Conservation (phyloP, 768 basidiomycete species). For the Termitomyces sp. region DNA sequence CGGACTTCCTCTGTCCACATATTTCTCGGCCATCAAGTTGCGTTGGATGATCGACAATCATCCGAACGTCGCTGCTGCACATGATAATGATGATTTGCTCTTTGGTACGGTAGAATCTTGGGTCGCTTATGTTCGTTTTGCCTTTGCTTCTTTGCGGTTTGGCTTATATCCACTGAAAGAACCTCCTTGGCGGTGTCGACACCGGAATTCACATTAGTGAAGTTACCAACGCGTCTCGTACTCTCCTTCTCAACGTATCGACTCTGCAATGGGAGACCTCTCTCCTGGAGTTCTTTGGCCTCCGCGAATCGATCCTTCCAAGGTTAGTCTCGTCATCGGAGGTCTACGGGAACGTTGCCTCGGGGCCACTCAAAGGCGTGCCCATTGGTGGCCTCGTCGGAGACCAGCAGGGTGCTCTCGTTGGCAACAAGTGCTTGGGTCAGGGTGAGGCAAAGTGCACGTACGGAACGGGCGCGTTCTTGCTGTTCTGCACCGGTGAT, state of each 20-base stretch:
- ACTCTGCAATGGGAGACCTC: slow-evolving; percentile 80
- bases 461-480: slow-evolving; percentile 95
- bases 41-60: slow-evolving; percentile 95
- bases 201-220: slow-evolving; percentile 81
- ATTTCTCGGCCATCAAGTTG: slow-evolving; percentile 96
- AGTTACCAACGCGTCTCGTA: slow-evolving; percentile 94
- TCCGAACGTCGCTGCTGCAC: slow-evolving; percentile 68
- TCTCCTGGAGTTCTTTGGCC: slow-evolving; percentile 82
- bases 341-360: slow-evolving; percentile 76
- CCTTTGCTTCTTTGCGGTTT: background rate
- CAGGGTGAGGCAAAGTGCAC: slow-evolving; percentile 97
- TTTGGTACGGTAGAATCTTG: slow-evolving; percentile 98
- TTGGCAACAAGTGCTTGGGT: slow-evolving; percentile 93
- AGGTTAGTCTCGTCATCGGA: slow-evolving; percentile 88
- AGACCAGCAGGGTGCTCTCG: slow-evolving; percentile 96
- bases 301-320: slow-evolving; percentile 76
- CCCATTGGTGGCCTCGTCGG: slow-evolving; percentile 92
- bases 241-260: slow-evolving; percentile 81
- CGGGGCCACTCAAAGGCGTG: slow-evolving; percentile 65
- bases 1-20: slow-evolving; percentile 92
- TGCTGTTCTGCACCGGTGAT: slow-evolving; percentile 89
- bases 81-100: slow-evolving; percentile 73
- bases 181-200: slow-evolving; percentile 74
- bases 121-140: slow-evolving; percentile 72
- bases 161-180: slow-evolving; percentile 27